Evolutionary conservation across 148 eudicot genomes (phyloP).

Genomic region (Rhododendron mucronatum): DNA sequence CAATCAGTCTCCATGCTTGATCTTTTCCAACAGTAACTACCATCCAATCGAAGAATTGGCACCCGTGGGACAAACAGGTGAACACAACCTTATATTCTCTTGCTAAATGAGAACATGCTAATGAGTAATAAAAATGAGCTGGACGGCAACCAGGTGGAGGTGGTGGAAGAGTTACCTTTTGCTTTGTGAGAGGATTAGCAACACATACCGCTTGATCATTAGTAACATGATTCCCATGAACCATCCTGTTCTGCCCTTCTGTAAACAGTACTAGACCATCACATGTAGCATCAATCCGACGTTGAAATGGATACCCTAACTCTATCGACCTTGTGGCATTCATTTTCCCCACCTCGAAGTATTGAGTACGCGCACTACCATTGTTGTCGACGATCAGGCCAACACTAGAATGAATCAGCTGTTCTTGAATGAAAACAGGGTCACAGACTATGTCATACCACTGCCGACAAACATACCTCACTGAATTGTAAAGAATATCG

Average conservation of each 20-base stretch:
- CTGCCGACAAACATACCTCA: background rate
- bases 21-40: background rate
- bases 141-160: background rate
- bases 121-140: background rate
- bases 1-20: background rate
- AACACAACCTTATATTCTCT: background rate
- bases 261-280: slow-evolving; percentile 9
- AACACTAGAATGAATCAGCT: background rate
- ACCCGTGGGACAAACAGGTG: no score
- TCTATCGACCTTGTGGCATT: background rate
- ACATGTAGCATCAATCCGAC: background rate
- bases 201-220: background rate
- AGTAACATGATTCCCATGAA: background rate
- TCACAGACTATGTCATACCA: background rate
- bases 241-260: no score
- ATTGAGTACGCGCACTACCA: background rate
- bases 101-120: background rate
- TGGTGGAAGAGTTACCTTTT: background rate
- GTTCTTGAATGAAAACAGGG: slow-evolving; percentile 4
- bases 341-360: background rate
- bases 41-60: background rate
- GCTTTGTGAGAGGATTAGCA: background rate
- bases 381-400: background rate
- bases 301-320: background rate
- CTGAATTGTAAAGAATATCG: background rate